Percentiles rank a stretch among this genome's conserved stretches.
Evolutionary conservation across 1,284 basidiomycete genomes (phyloP).

Genomic region (Megacollybia platyphylla): DNA sequence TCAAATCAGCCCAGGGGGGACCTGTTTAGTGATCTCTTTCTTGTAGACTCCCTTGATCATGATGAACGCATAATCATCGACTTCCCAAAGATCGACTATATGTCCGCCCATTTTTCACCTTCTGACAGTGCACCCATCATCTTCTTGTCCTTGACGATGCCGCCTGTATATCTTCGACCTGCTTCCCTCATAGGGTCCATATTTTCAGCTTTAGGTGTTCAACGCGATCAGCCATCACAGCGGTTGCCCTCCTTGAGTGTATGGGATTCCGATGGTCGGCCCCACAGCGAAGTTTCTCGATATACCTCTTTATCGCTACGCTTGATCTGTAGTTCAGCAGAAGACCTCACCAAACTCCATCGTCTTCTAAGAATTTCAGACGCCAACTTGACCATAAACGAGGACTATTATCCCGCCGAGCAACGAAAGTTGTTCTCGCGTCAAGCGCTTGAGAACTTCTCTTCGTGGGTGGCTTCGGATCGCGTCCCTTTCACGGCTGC

Average conservation of each 20-base stretch:
- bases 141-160: too few species aligned
- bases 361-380: slow-evolving; percentile 22
- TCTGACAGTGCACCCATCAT: too few species aligned
- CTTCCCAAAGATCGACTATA: slow-evolving; percentile 26
- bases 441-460: slow-evolving; percentile 17
- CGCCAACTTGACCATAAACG: slow-evolving; percentile 17
- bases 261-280: slow-evolving; percentile 1
- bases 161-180: too few species aligned
- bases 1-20: too few species aligned
- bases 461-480: slow-evolving; percentile 16
- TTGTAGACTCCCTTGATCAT: slow-evolving; percentile 8
- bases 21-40: not conserved
- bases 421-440: slow-evolving; percentile 29
- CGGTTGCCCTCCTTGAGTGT: slow-evolving; percentile 18
- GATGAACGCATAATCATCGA: slow-evolving; percentile 23
- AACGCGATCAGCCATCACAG: slow-evolving; percentile 7
- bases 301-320: slow-evolving; percentile 37
- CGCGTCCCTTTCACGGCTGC: slow-evolving; percentile 76
- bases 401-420: slow-evolving; percentile 24
- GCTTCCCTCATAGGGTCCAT: too few species aligned
- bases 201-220: too few species aligned
- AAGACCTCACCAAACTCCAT: slow-evolving; percentile 25
- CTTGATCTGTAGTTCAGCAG: slow-evolving; percentile 22
- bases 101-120: slow-evolving; percentile 13
- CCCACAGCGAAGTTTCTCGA: slow-evolving; percentile 19